phyloP scores from a whole-genome alignment of 768 basidiomycete species.

The Kwoniella europaea region DNA sequence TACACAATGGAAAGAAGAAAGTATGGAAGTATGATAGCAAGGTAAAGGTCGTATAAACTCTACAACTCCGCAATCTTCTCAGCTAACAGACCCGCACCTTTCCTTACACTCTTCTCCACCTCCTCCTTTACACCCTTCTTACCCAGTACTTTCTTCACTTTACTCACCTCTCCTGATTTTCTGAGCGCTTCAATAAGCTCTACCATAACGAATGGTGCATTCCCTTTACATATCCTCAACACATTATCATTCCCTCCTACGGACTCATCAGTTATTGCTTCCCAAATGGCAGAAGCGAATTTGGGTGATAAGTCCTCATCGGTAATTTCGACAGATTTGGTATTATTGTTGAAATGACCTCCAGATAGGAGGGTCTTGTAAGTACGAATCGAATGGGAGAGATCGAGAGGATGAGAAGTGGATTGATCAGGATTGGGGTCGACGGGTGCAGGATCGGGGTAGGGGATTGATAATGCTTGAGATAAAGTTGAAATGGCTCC shows the following conservation, averaged over 20 bases:
- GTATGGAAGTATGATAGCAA: neutral
- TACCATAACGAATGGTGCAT: constrained; percentile 51
- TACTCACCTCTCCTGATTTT: constrained; percentile 14
- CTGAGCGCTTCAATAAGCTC: constrained; percentile 51
- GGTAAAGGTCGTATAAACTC: neutral
- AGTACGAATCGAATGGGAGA: constrained; percentile 78
- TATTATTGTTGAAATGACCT: constrained; percentile 77
- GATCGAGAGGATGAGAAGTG: constrained; percentile 72
- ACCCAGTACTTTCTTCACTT: constrained; percentile 56
- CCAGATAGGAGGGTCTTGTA: constrained; percentile 91
- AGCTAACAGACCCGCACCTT: constrained; percentile 73
- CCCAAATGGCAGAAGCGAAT: constrained; percentile 48
- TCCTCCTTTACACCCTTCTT: constrained; percentile 60
- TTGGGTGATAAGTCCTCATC: constrained; percentile 35
- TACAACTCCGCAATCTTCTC: constrained; percentile 63
- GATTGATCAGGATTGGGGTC: constrained; percentile 27
- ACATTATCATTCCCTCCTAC: constrained; percentile 52
- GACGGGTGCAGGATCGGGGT: constrained; percentile 64
- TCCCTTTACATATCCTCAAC: constrained; percentile 44
- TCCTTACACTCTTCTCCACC: constrained; percentile 66
- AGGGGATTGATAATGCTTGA: constrained; percentile 62
- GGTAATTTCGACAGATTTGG: constrained; percentile 63
- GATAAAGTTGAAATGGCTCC: constrained; percentile 69
- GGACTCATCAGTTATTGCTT: constrained; percentile 40
- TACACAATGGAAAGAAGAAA: neutral